Conservation (phyloP, 139 green algal species). For the Micractinium conductrix region DNA sequence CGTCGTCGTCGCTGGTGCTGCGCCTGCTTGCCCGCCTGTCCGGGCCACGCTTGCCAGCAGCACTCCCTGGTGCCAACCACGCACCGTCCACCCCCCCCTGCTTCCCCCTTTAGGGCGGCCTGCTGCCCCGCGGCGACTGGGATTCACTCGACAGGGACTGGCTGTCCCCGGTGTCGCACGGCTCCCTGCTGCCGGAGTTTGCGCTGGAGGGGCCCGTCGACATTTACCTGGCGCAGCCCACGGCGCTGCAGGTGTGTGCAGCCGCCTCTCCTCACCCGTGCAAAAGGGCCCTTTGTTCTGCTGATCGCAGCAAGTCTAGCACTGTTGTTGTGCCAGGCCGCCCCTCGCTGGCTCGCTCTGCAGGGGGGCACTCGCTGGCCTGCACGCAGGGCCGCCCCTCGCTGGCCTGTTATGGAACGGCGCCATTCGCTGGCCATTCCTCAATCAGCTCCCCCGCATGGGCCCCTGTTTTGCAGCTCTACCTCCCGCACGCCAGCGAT, state of each 20-base stretch:
- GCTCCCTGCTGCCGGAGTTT: constrained; percentile 43
- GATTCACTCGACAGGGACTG: constrained; percentile 19
- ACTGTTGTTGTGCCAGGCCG: no score
- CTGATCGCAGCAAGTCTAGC: no score
- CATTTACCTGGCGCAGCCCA: constrained; percentile 26
- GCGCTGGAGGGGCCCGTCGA: constrained; percentile 43
- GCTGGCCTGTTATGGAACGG: no score
- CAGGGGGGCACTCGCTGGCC: no score
- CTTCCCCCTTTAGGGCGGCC: constrained; percentile 9
- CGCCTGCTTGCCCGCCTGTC: neutral
- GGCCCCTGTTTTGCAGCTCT: constrained; percentile 35
- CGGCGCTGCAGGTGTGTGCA: constrained; percentile 21
- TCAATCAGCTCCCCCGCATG: neutral
- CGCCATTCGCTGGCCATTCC: neutral
- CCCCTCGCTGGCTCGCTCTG: no score
- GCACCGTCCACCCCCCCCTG: neutral
- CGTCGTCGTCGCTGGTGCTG: neutral
- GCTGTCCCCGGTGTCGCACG: constrained; percentile 21
- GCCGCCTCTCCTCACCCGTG: no score
- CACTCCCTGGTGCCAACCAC: neutral
- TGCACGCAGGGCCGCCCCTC: no score
- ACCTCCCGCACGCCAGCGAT: constrained; percentile 41
- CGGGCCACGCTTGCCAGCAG: neutral
- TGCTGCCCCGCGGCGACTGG: constrained; percentile 25
- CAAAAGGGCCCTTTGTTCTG: no score